phyloP scores from a whole-genome alignment of 73 alveolate species.

The Effrenium voratum region DNA sequence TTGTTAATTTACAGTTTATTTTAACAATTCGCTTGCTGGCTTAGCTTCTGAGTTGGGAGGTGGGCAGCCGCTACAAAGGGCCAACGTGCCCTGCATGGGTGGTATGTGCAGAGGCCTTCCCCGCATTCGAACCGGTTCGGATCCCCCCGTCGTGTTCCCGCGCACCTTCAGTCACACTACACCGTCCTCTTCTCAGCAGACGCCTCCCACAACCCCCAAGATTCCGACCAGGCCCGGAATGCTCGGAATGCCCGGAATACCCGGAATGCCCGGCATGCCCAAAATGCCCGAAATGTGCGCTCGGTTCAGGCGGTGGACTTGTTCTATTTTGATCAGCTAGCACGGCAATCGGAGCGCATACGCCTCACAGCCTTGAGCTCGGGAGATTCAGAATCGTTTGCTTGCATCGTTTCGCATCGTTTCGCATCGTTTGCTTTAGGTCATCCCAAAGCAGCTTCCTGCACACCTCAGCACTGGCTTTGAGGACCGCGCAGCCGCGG shows the following conservation, averaged over 20 bases:
- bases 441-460: constrained; percentile 78
- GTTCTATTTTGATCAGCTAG: constrained; percentile 95
- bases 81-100: constrained; percentile 95
- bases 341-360: constrained; percentile 94
- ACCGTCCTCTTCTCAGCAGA: constrained; percentile 95
- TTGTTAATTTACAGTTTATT: neutral
- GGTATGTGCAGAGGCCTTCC: constrained; percentile 94
- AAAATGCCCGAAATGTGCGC: neutral
- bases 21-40: too few species aligned
- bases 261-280: neutral
- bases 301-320: constrained; percentile 42
- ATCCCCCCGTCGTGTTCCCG: neutral
- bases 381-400: too few species aligned
- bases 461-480: constrained; percentile 88
- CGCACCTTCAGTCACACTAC: constrained; percentile 93
- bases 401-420: too few species aligned
- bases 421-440: neutral
- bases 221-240: neutral
- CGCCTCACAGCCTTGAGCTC: constrained; percentile 71
- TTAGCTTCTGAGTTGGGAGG: too few species aligned
- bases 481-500: neutral
- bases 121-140: neutral
- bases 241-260: neutral
- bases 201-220: constrained; percentile 58
- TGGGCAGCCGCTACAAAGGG: constrained; percentile 93